Conservation (phyloP, 495 filamentous ascomycete genomes). For the Penicillium herquei region DNA sequence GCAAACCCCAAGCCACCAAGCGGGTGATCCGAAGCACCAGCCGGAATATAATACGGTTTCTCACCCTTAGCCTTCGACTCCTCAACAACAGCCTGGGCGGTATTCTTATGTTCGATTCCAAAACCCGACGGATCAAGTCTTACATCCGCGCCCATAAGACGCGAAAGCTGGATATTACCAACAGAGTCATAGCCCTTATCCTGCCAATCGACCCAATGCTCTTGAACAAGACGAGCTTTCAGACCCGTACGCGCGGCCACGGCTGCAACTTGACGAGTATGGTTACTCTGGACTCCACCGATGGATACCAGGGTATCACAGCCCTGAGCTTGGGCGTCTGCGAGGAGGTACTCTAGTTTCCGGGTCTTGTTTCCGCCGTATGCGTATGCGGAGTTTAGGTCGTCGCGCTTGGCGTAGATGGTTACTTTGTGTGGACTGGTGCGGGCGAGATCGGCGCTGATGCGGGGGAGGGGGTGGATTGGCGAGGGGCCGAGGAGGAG, state of each 20-base stretch:
- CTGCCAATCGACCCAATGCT: conserved; percentile 59
- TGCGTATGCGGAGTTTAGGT: conserved; percentile 60
- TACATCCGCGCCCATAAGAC: conserved; percentile 60
- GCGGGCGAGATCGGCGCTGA: conserved; percentile 52
- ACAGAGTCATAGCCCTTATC: conserved; percentile 53
- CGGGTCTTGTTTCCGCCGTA: conserved; percentile 66
- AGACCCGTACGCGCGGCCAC: conserved; percentile 53
- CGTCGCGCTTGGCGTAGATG: conserved; percentile 64
- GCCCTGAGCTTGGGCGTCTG: conserved; percentile 53
- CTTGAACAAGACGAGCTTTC: conserved; percentile 55
- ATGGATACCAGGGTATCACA: conserved; percentile 59
- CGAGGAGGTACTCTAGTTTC: conserved; percentile 62
- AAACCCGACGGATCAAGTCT: conserved; percentile 50
- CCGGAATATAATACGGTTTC: conserved; percentile 64
- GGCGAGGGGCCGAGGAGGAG: conserved; percentile 59
- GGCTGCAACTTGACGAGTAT: conserved; percentile 62
- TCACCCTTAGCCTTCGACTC: conserved; percentile 45
- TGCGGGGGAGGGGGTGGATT: conserved; percentile 59
- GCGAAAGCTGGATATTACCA: conserved; percentile 62
- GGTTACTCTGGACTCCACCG: conserved; percentile 66
- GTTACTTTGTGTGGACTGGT: conserved; percentile 33
- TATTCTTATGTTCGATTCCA: conserved; percentile 60
- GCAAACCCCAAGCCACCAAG: conserved; percentile 64
- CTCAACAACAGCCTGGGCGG: conserved; percentile 43
- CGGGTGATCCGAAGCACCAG: conserved; percentile 64